phyloP scores from a whole-genome alignment of 805 yeast genomes.

The Spathaspora girioi region DNA sequence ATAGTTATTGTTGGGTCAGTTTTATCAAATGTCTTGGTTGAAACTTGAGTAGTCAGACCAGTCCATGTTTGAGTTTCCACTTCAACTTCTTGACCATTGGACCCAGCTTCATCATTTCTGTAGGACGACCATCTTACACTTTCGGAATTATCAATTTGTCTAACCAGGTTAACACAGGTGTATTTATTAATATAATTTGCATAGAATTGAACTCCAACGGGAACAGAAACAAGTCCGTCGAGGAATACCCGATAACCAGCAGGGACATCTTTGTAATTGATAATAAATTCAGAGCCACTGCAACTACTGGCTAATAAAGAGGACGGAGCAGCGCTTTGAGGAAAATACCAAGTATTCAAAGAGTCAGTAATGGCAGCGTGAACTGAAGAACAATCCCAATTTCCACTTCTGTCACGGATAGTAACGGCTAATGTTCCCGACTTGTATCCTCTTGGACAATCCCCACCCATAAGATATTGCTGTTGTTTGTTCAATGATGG shows the following conservation, averaged over 20 bases:
- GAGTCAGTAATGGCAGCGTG: slow-evolving; percentile 15
- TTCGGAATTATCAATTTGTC: slow-evolving; percentile 9
- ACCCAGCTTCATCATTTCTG: slow-evolving; percentile 6
- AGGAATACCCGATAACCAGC: slow-evolving; percentile 26
- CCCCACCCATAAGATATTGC: slow-evolving; percentile 10
- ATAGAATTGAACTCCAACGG: neutral
- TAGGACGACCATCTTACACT: slow-evolving; percentile 10
- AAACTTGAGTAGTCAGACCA: slow-evolving; percentile 14
- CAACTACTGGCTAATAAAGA: slow-evolving; percentile 13
- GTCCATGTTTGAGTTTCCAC: slow-evolving; percentile 18
- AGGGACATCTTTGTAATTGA: slow-evolving; percentile 18
- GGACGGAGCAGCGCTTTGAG: slow-evolving; percentile 9
- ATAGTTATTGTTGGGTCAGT: slow-evolving; percentile 18
- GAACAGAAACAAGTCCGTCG: slow-evolving; percentile 6
- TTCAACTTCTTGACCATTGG: slow-evolving; percentile 11
- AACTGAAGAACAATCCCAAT: slow-evolving; percentile 14
- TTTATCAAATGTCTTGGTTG: slow-evolving; percentile 15
- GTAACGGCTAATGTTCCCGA: slow-evolving; percentile 19
- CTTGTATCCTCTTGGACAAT: slow-evolving; percentile 18
- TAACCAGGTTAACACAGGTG: slow-evolving; percentile 4
- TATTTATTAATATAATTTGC: neutral
- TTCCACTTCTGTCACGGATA: neutral
- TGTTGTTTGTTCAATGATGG: slow-evolving; percentile 11
- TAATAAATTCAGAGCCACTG: slow-evolving; percentile 3
- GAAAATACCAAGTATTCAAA: slow-evolving; percentile 20